phyloP scores from a whole-genome alignment of 495 filamentous ascomycete species.

The Neurospora sp. region DNA sequence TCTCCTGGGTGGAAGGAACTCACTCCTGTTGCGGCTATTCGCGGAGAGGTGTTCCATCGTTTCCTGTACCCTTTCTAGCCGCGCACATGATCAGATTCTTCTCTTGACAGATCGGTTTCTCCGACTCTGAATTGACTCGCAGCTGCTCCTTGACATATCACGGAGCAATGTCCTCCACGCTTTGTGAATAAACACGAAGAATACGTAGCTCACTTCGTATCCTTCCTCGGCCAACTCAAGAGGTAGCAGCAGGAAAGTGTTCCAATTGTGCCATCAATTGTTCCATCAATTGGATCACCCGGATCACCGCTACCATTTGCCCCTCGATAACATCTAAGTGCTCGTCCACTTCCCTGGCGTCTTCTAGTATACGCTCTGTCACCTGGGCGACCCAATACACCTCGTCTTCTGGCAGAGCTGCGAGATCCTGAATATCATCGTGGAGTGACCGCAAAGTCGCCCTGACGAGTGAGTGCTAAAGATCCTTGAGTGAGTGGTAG shows the following conservation, averaged over 20 bases:
- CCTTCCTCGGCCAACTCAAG: neutral
- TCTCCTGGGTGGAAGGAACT: neutral
- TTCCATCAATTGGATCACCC: neutral
- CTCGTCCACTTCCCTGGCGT: neutral
- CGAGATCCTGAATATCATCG: neutral
- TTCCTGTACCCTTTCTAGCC: neutral
- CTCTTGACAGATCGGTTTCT: neutral
- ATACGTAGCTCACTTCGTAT: neutral
- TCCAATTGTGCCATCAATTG: neutral
- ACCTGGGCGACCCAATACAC: neutral
- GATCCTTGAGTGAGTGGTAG: neutral
- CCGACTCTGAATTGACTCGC: neutral
- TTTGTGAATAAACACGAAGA: neutral
- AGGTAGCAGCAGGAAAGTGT: neutral
- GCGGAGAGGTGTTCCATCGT: neutral
- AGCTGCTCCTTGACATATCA: neutral
- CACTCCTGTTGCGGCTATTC: neutral
- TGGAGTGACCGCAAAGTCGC: neutral
- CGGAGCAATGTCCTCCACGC: neutral
- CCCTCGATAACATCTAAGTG: fast-evolving
- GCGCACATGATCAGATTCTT: neutral
- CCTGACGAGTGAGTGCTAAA: neutral
- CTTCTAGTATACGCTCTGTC: fast-evolving
- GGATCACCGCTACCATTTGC: neutral
- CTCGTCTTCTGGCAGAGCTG: neutral